These are phyloP conservation scores for Colletotrichum melonis DNA, from an alignment of 2,329 filamentous ascomycete species.

Conservation along the genomic window DNA sequence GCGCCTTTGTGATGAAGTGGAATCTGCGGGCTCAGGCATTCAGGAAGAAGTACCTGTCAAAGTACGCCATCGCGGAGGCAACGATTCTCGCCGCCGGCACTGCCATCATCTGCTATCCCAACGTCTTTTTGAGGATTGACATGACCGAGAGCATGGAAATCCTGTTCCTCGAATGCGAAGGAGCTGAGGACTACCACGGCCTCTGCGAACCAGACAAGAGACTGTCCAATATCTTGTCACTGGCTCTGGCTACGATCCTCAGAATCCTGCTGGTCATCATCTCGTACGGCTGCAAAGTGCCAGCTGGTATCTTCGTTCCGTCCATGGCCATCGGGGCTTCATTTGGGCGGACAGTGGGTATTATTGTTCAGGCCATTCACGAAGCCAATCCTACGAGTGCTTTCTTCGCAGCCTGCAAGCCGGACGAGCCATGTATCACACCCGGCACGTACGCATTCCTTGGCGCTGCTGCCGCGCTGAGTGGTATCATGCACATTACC, in stretches of 20 bases:
- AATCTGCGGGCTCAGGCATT: conserved; percentile 92
- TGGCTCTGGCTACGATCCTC: conserved; percentile 83
- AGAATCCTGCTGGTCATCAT: conserved; percentile 90
- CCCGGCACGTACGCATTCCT: conserved; percentile 97
- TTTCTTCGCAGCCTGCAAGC: conserved; percentile 90
- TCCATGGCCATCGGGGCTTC: conserved; percentile 97
- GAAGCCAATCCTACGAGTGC: conserved; percentile 83
- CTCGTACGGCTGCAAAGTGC: conserved; percentile 97
- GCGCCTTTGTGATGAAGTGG: conserved; percentile 98
- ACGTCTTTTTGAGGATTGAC: conserved; percentile 93
- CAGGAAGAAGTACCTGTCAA: conserved; percentile 88
- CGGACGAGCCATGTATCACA: conserved; percentile 95
- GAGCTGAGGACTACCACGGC: conserved; percentile 86
- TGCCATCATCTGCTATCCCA: conserved; percentile 95
- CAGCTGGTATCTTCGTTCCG: conserved; percentile 96
- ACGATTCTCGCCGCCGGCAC: conserved; percentile 85
- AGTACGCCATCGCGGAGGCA: conserved; percentile 88
- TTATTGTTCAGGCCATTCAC: conserved; percentile 89
- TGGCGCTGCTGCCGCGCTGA: conserved; percentile 89
- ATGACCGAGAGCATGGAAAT: conserved; percentile 99
- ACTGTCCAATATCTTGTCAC: conserved; percentile 81
- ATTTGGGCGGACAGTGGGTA: conserved; percentile 94
- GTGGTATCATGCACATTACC: conserved; percentile 98
- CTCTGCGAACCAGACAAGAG: conserved; percentile 85
- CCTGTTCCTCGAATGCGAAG: conserved; percentile 92